Base-by-base conservation (phyloP, 2,329 filamentous ascomycete species). In the Arthrobotrys musiformis region DNA sequence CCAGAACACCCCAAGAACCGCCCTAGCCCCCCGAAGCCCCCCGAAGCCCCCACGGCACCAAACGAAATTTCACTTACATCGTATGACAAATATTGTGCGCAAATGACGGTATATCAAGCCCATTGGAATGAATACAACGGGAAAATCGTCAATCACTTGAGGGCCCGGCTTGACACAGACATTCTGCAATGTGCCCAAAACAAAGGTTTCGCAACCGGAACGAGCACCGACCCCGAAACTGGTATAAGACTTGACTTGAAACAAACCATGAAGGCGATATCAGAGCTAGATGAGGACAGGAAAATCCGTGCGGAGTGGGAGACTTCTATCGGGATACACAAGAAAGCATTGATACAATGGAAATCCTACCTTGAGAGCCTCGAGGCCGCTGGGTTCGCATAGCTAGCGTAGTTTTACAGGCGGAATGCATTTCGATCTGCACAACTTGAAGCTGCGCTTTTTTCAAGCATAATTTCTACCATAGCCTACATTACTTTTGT, bases 121-220 rank as follows among this genome's bases (percentile, higher is more conserved):
- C 74, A 78, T 26, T 78, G 74, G 74, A 78, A 78, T 11, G 67
- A 78, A 24, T 78, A 72, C 17, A 78, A 78, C 30, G 74, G 50
- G 13, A 72, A 78, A 33, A 72, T 78, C 11, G 54, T 70, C 40
- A 72, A 70, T 13, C 74, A 78, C 22, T 30, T 78, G 24, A 54
- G 56, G 6, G 74, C 74, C 19, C 50, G 74, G 28, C 52, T 78
- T 6, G 74, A 78, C 3, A 33, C 54, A 4, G 67, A 78, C 42
- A 50, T 78, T n/a, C 46, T 72, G 7, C 67, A 48, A 35, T 78
- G 74, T 37, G 74, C 74, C 4, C 60, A 72, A 50, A 67, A 78
- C 19, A 70, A 78, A 44, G 74, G 74, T 1, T 68, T 78, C n/a
- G 68, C 74, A 56, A 68, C 74, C 17, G 74, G 67, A 5, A 70